These are phyloP conservation scores for baker's yeast (Saccharomyces cerevisiae) DNA, from an alignment of 805 yeast species.

Conservation along the genomic window DNA sequence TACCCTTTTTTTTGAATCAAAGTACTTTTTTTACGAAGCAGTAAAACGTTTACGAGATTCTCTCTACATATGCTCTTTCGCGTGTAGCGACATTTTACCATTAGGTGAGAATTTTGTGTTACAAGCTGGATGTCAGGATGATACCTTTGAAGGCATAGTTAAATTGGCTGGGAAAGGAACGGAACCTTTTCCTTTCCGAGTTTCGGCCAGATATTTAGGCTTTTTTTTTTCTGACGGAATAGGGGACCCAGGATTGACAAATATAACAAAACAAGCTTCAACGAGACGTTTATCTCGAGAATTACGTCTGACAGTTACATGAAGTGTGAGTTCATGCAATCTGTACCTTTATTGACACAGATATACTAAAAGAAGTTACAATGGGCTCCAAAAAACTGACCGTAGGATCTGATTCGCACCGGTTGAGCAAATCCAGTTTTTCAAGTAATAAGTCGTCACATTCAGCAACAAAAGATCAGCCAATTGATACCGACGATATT, in stretches of 20 bases:
- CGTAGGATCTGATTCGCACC: not conserved
- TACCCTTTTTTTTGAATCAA: not conserved
- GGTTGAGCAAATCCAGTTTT: not conserved
- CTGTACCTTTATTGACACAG: not conserved
- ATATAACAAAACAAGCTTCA: not conserved
- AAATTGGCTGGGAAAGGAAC: not conserved
- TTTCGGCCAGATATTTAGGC: not conserved
- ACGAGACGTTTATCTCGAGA: not conserved
- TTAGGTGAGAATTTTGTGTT: not conserved
- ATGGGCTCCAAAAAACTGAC: not conserved
- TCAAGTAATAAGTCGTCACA: not conserved
- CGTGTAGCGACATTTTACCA: not conserved
- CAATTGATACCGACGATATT: slow-evolving; percentile 52
- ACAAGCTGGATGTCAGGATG: not conserved
- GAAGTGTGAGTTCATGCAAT: not conserved
- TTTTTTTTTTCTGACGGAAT: not conserved
- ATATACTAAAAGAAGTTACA: not conserved
- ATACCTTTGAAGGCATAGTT: not conserved
- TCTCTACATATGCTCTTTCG: not conserved
- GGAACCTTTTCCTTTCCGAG: not conserved
- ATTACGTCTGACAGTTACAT: not conserved
- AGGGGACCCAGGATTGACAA: not conserved
- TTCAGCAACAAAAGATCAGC: not conserved
- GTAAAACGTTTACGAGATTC: not conserved
- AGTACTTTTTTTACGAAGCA: not conserved